Percentiles rank a stretch among this genome's conserved stretches.
These are phyloP conservation scores for Didymella pinodella DNA, from an alignment of 2,329 filamentous ascomycete species.

Conservation along the genomic window DNA sequence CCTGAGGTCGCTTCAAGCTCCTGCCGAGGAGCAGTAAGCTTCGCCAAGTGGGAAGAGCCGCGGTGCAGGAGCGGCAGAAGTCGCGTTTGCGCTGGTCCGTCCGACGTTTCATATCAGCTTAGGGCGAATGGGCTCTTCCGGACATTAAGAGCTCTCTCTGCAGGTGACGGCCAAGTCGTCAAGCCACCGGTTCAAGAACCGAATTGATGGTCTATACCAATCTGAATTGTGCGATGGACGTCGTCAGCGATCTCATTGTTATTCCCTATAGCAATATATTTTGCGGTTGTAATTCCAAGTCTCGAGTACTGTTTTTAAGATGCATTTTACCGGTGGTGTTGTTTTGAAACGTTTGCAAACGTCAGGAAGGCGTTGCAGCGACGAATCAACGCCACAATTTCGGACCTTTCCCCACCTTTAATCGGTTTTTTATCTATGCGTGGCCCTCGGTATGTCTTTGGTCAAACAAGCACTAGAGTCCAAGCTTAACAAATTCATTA, in stretches of 20 bases:
- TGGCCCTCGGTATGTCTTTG: background rate
- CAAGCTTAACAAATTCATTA: background rate
- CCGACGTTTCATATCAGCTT: background rate
- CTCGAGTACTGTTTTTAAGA: background rate
- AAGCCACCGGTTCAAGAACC: constrained; percentile 1
- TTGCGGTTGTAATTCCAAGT: background rate
- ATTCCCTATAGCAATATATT: background rate
- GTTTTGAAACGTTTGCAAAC: constrained; percentile 7
- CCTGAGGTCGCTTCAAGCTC: constrained; percentile 7
- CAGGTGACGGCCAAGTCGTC: background rate
- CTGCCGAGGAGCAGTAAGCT: constrained; percentile 10
- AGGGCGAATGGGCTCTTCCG: background rate
- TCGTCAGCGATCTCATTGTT: background rate
- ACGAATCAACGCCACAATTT: background rate
- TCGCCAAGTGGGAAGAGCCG: constrained; percentile 8
- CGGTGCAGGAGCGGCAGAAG: constrained; percentile 11
- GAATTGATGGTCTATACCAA: background rate
- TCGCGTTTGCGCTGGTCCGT: background rate
- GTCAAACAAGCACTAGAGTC: constrained; percentile 1
- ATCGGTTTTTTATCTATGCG: background rate
- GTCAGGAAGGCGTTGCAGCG: background rate
- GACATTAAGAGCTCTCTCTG: background rate
- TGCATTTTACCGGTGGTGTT: constrained; percentile 11
- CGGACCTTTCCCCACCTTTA: constrained; percentile 10
- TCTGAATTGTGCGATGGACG: background rate